A percentile compares a stretch with the other conserved stretches of the same genome.
Conservation (phyloP, 768 basidiomycete species). For the Hypsizygus marmoreus region DNA sequence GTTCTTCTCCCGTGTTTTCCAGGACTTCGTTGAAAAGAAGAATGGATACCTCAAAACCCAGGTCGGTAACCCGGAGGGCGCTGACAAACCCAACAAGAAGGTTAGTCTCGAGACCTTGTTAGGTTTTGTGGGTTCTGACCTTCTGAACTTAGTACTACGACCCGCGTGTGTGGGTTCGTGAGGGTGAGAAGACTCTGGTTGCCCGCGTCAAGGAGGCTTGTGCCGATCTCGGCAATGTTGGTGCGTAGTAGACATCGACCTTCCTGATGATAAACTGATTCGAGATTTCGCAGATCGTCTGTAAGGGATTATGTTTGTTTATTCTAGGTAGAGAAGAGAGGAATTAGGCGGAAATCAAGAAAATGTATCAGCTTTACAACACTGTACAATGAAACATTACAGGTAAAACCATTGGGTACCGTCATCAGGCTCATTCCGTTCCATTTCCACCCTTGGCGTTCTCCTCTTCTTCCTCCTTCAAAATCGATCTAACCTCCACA, state of each 20-base stretch:
- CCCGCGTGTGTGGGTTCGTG: slow-evolving; percentile 97
- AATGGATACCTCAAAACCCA: slow-evolving; percentile 86
- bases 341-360: not conserved
- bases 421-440: too few species aligned
- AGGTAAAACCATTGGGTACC: too few species aligned
- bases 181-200: slow-evolving; percentile 92
- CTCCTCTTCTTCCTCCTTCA: slow-evolving; percentile 6
- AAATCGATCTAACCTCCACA: slow-evolving; percentile 34
- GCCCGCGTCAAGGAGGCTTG: slow-evolving; percentile 94
- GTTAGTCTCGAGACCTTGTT: slow-evolving; percentile 30
- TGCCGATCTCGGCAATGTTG: slow-evolving; percentile 74
- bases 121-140: not conserved
- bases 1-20: slow-evolving; percentile 2
- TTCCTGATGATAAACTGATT: not conserved
- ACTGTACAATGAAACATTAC: slow-evolving; percentile 1
- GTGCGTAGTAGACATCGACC: slow-evolving; percentile 18
- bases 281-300: slow-evolving; percentile 7
- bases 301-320: slow-evolving; percentile 7
- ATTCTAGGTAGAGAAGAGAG: slow-evolving; percentile 1
- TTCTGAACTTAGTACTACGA: slow-evolving; percentile 69
- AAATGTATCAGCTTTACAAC: not conserved
- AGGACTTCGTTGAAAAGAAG: slow-evolving; percentile 88
- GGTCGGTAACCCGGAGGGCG: slow-evolving; percentile 96
- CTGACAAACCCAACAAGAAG: slow-evolving; percentile 99
- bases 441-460: too few species aligned